Evolutionary conservation across 345 rosid species (phyloP).

Genomic region (Kernera saxatilis): DNA sequence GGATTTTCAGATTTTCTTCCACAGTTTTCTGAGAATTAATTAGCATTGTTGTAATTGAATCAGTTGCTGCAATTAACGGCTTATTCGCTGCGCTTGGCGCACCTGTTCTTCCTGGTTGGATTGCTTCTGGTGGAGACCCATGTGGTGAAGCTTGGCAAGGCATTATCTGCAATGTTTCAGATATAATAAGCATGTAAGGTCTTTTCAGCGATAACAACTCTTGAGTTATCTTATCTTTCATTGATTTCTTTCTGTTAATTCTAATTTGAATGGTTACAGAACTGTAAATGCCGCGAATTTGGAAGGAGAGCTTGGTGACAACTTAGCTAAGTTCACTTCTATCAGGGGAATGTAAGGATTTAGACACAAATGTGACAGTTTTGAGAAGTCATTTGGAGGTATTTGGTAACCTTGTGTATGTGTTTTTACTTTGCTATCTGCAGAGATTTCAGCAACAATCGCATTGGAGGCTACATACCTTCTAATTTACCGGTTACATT

Average conservation of each 20-base stretch:
- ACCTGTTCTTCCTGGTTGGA: conserved; percentile 91
- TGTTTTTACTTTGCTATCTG: conserved; percentile 8
- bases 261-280: conserved; percentile 36
- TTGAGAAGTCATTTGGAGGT: conserved; percentile 1
- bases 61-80: conserved; percentile 84
- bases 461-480: conserved; percentile 88
- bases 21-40: background rate
- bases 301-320: conserved; percentile 85
- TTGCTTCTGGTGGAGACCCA: conserved; percentile 89
- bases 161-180: conserved; percentile 58
- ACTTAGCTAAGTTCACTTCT: conserved; percentile 59
- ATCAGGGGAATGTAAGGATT: conserved; percentile 71
- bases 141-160: conserved; percentile 97
- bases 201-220: background rate
- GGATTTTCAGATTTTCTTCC: background rate
- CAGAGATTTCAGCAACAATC: conserved; percentile 95
- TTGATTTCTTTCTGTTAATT: background rate
- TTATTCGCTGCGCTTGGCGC: conserved; percentile 64
- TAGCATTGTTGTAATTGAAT: conserved; percentile 40
- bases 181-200: conserved; percentile 52
- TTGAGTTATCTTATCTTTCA: background rate
- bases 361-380: background rate
- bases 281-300: conserved; percentile 81
- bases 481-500: conserved; percentile 69
- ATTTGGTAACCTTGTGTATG: conserved; percentile 1